phyloP scores from a whole-genome alignment of 805 yeast species.

The Starmerella vaccinii region DNA sequence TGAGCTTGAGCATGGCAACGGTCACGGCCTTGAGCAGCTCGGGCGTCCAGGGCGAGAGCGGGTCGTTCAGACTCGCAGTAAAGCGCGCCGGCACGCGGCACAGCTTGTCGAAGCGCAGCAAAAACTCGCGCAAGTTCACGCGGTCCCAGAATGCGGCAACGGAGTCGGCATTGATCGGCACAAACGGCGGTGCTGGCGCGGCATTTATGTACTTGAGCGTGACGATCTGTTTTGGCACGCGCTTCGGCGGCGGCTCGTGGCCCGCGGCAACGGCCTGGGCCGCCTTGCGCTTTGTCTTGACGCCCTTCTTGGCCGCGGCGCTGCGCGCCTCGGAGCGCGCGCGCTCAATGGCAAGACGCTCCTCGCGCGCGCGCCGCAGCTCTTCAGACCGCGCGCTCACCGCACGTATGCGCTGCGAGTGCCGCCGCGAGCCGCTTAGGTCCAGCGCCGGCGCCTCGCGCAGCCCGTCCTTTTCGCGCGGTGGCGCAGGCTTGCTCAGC shows the following conservation, averaged over 20 bases:
- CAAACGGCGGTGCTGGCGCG: conserved; percentile 25
- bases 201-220: conserved; percentile 17
- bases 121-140: conserved; percentile 32
- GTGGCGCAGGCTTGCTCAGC: not conserved
- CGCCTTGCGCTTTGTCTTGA: conserved; percentile 4
- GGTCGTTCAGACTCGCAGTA: conserved; percentile 30
- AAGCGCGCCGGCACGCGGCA: conserved; percentile 31
- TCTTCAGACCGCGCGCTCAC: conserved; percentile 19
- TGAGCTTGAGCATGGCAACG: conserved; percentile 27
- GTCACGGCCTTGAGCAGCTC: conserved; percentile 31
- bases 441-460: not conserved
- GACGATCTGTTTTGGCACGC: conserved; percentile 14
- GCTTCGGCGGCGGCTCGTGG: conserved; percentile 5
- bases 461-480: not conserved
- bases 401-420: conserved; percentile 17
- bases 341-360: not conserved
- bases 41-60: conserved; percentile 31
- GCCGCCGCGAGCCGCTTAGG: conserved; percentile 5
- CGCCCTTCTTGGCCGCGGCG: conserved; percentile 5
- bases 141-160: conserved; percentile 29
- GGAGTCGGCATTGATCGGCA: conserved; percentile 20
- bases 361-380: conserved; percentile 8
- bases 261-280: conserved; percentile 2
- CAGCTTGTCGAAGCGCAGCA: conserved; percentile 33
- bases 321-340: conserved; percentile 6